Evolutionary conservation across 179 eudicot species (phyloP).

Genomic region (Amaranthus tricolor): DNA sequence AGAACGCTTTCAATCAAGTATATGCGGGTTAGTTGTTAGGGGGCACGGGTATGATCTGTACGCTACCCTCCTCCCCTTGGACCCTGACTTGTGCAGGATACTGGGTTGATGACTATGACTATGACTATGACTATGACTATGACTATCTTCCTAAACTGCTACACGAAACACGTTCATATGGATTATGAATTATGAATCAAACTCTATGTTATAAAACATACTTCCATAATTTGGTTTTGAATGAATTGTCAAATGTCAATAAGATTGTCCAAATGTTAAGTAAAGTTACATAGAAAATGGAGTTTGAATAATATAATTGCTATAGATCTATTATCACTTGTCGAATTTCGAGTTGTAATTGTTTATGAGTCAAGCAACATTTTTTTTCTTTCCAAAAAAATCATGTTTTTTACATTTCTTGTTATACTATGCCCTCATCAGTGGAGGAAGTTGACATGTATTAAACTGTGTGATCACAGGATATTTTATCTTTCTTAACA

Average conservation of each 20-base stretch:
- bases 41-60: no score
- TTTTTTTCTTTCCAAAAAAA: no score
- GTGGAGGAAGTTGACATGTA: neutral
- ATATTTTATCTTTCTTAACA: neutral
- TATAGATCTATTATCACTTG: neutral
- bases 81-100: no score
- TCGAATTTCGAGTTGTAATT: neutral
- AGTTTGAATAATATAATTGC: neutral
- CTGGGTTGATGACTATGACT: no score
- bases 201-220: no score
- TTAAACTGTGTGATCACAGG: neutral
- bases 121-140: no score
- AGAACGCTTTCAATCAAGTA: neutral
- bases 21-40: neutral
- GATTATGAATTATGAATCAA: no score
- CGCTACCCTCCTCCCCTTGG: no score
- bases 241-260: neutral
- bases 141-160: no score
- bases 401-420: neutral
- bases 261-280: neutral
- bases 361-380: neutral
- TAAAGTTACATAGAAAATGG: neutral
- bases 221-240: neutral
- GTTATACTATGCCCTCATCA: neutral
- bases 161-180: no score